Evolutionary conservation across 345 rosid species (phyloP), one percentile per base, ranked within the genome.

Genomic region (Leavenworthia alabamica): DNA sequence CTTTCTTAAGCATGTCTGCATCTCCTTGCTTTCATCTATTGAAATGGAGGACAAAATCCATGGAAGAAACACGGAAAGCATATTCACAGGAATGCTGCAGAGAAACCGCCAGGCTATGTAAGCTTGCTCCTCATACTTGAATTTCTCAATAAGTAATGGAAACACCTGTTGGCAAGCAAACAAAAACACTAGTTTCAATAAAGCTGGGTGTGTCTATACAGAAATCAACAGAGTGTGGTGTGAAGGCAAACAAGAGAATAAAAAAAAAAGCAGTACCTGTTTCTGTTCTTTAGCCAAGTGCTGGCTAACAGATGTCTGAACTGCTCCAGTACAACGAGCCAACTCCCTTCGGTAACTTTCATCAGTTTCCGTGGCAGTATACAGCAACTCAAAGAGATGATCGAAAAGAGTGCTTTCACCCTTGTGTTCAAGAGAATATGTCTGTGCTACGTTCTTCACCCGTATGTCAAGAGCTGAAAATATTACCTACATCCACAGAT

Each of bases 231-330:
- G 49, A 59, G 27, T 36, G 23, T 46, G 23, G 29, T 39, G 53
- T n/a, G 40, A 55, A 57, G 47, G 47, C 13, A 64, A 62, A 28
- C 8, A 43, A 23, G 49, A 43, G 8, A 31, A 29, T 41, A 14
- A 31, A 32, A 60, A 32, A 60, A 3, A 55, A 46, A 55, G 19
- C 15, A 11, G 2, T 6, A 91, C 98, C 96, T 91, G 98, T 45
- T 86, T 91, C 74, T 91, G 96, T 85, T 91, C 98, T 80, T 91
- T 91, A 41, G 86, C 83, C 92, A 91, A 81, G 73, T 91, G 98
- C 82, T 91, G 96, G 71, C 77, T 83, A 63, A 91, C 82, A 20
- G 96, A 88, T 51, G 96, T 91, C 77, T 74, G 89, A 61, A 91
- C 94, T 44, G 96, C 98, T 67, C 95, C 89, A 12, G 96, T 91